Evolutionary conservation across 1,284 basidiomycete genomes (phyloP).

Genomic region (Leccinum griseonigrum): DNA sequence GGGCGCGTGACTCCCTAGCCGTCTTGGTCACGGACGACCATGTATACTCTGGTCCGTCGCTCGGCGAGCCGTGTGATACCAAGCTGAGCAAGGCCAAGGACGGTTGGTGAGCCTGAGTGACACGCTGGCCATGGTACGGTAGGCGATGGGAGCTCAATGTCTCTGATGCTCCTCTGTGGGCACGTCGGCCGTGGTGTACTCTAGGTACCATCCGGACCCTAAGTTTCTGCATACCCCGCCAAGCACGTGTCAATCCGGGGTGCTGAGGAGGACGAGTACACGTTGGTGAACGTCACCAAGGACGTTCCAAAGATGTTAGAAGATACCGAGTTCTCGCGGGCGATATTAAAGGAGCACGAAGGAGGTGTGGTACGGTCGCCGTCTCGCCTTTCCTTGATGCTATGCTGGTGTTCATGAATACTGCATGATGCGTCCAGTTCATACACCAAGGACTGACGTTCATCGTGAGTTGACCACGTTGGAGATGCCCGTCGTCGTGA

Average conservation of each 20-base stretch:
- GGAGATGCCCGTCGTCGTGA: slow-evolving; percentile 39
- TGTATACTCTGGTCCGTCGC: slow-evolving; percentile 69
- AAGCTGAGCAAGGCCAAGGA: slow-evolving; percentile 61
- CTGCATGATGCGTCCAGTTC: slow-evolving; percentile 46
- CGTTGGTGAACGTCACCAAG: slow-evolving; percentile 65
- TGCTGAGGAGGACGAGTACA: slow-evolving; percentile 76
- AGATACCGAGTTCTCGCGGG: slow-evolving; percentile 84
- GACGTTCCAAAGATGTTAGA: slow-evolving; percentile 60
- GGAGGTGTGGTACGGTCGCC: slow-evolving; percentile 60
- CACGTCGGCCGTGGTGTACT: neutral
- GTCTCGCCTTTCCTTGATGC: neutral
- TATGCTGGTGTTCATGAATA: slow-evolving; percentile 1
- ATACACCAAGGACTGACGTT: slow-evolving; percentile 81
- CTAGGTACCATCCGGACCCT: slow-evolving; percentile 78
- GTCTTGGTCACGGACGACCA: slow-evolving; percentile 79
- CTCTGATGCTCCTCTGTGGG: neutral
- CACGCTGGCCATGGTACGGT: neutral
- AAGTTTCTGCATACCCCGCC: slow-evolving; percentile 75
- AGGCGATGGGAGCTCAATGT: neutral
- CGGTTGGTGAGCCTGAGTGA: slow-evolving; percentile 54
- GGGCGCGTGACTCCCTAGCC: slow-evolving; percentile 80
- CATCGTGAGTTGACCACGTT: slow-evolving; percentile 44
- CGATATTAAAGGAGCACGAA: slow-evolving; percentile 83
- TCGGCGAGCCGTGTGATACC: slow-evolving; percentile 54
- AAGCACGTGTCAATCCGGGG: slow-evolving; percentile 77